Percentiles rank a stretch among this genome's conserved stretches.
Conservation (phyloP, 768 basidiomycete species). For the Lepiota brunneoincarnata region DNA sequence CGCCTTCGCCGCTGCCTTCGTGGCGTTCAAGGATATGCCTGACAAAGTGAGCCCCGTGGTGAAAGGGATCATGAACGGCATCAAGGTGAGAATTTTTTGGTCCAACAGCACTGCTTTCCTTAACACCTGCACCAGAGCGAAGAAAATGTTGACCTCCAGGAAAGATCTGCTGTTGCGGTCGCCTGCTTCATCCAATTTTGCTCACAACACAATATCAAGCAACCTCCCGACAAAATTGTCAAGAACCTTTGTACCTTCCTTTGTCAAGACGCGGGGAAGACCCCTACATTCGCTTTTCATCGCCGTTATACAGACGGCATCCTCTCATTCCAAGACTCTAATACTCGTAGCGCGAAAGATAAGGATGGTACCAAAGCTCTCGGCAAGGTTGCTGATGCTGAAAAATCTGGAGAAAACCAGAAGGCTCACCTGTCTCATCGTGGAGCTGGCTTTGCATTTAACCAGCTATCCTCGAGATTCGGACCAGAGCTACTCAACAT, state of each 20-base stretch:
- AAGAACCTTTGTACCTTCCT: slow-evolving; percentile 97
- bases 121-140: slow-evolving; percentile 58
- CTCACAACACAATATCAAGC: slow-evolving; percentile 62
- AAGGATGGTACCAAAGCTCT: slow-evolving; percentile 29
- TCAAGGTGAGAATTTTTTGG: slow-evolving; percentile 66
- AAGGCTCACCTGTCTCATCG: slow-evolving; percentile 75
- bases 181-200: slow-evolving; percentile 89
- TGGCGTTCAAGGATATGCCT: slow-evolving; percentile 82
- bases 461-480: slow-evolving; percentile 73
- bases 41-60: slow-evolving; percentile 96
- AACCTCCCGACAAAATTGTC: slow-evolving; percentile 94
- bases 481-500: slow-evolving; percentile 67
- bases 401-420: slow-evolving; percentile 51
- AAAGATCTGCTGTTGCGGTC: slow-evolving; percentile 81
- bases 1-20: slow-evolving; percentile 86
- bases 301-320: slow-evolving; percentile 69
- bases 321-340: slow-evolving; percentile 61
- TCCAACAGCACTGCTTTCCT: slow-evolving; percentile 5
- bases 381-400: slow-evolving; percentile 35
- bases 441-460: slow-evolving; percentile 83
- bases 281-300: slow-evolving; percentile 80
- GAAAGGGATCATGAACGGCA: slow-evolving; percentile 94
- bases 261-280: slow-evolving; percentile 86
- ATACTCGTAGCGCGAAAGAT: slow-evolving; percentile 24
- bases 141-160: slow-evolving; percentile 85